Base-by-base conservation (phyloP, 768 basidiomycete genomes). In the Suillus lakei region DNA sequence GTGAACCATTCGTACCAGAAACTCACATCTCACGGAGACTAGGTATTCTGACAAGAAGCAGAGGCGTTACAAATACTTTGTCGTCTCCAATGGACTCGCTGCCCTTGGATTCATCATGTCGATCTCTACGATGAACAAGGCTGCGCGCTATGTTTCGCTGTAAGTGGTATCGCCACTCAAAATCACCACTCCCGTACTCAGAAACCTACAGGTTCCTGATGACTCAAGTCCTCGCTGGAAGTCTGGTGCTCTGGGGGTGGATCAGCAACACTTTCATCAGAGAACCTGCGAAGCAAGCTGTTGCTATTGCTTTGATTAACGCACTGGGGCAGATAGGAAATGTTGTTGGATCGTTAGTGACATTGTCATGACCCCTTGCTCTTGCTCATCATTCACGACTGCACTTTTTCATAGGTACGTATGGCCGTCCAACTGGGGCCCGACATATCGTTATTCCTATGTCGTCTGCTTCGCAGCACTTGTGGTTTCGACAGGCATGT, bases 381-480 rank as follows among this genome's bases (percentile, higher is more conserved):
- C 46, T 13, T 12, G 23, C 46, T 13, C 5, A 48, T 10, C 12
- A 46, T 46, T 2, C 2, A n/a, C 43, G 43, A 48, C 46, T 23
- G 10, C 46, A 23, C 2, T 23, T 23, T 23, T 48, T 12, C 9
- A 48, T 23, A 48, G 46, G 10, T 46, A 46, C n/a, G 4, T 12
- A n/a, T 46, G 44, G 44, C 44, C 9, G 44, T 46, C 4, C 10
- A 48, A 13, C 12, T 48, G n/a, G 44, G 46, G 46, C 23, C 23
- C 23, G 23, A 48, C 46, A 48, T 48, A 48, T 48, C 46, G 46
- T 48, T 48, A 48, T 23, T 48, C 46, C 46, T 48, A 48, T 48
- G 9, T 10, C 46, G 9, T 48, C 46, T 48, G 12, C 46, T 13
- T 23, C 46, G 46, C n/a, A 23, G 46, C 23, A 48, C 10, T 48